Base-by-base conservation (phyloP, 495 filamentous ascomycete species). In the Hamigera avellanea region DNA sequence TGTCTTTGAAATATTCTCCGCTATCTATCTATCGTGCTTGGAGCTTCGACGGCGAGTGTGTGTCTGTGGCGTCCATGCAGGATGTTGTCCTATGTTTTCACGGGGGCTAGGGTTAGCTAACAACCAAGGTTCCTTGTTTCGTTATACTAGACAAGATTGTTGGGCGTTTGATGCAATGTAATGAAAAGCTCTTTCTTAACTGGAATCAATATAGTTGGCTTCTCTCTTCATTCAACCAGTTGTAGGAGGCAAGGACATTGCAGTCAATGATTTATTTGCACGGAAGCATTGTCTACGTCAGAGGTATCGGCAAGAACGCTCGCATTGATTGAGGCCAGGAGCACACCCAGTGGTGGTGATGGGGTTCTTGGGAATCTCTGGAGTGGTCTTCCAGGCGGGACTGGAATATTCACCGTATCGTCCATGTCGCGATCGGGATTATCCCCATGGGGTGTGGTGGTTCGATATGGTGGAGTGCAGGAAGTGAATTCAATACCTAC, bases 1-100 rank as follows among this genome's bases (percentile, higher is more conserved):
- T 52, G 53, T 86, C 80, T 6, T 77, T 73, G 43, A 66, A 74
- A 40, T 70, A 77, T 3, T 47, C 33, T 1, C 70, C 75, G 16
- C 23, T 52, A 41, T 83, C 78, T 35, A n/a, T n/a, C n/a, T n/a
- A n/a, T n/a, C n/a, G n/a, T n/a, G 65, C 49, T 2, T 46, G 43
- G 26, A 82, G 64, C 10, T 45, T 30, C 4, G 32, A 40, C 32
- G 54, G 44, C 17, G 54, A 36, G n/a, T n/a, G n/a, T n/a, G n/a
- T 0, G 43, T 14, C 2, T 62, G 58, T 0, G 80, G 77, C 1
- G 65, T 74, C 76, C 76, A 82, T 2, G 39, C 41, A 19, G 75
- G 72, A 3, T 78, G 80, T 30, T 59, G 58, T 14, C 73, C 77
- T 79, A 33, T 33, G 26, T 37, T 36, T 13, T 8, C 32, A 12